These are phyloP conservation scores for Amylostereum areolatum DNA, from an alignment of 1,284 basidiomycete genomes.

Conservation along the genomic window DNA sequence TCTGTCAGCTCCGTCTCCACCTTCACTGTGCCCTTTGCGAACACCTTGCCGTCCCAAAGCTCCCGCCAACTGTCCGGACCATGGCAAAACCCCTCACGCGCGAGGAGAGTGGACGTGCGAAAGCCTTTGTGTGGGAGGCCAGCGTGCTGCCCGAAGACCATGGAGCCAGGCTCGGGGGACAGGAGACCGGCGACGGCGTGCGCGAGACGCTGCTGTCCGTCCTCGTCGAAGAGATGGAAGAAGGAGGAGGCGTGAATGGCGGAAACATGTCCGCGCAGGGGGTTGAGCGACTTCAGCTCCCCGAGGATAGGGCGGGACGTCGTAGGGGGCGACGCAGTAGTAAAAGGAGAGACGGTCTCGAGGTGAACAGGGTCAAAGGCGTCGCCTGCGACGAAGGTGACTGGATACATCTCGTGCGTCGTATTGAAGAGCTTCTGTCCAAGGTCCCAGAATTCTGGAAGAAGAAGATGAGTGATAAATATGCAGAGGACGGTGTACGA, in stretches of 20 bases:
- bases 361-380: conserved; percentile 29
- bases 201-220: conserved; percentile 30
- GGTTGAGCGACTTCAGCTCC: conserved; percentile 28
- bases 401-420: conserved; percentile 30
- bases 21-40: neutral
- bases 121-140: conserved; percentile 3
- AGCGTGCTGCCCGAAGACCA: conserved; percentile 26
- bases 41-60: conserved; percentile 17
- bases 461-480: neutral
- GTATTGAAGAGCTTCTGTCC: conserved; percentile 22
- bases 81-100: conserved; percentile 10
- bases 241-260: conserved; percentile 37
- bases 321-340: conserved; percentile 11
- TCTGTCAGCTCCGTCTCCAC: neutral
- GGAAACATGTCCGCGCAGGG: conserved; percentile 33
- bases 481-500: conserved; percentile 4
- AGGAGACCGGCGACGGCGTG: conserved; percentile 31
- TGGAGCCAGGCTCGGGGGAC: conserved; percentile 24
- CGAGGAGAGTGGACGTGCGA: too few species aligned
- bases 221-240: conserved; percentile 42
- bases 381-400: conserved; percentile 37
- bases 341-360: conserved; percentile 19
- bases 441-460: conserved; percentile 18
- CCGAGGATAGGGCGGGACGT: conserved; percentile 23
- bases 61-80: conserved; percentile 21